Conservation (phyloP, 129 eudicot species). For the Tanacetum coccineum region DNA sequence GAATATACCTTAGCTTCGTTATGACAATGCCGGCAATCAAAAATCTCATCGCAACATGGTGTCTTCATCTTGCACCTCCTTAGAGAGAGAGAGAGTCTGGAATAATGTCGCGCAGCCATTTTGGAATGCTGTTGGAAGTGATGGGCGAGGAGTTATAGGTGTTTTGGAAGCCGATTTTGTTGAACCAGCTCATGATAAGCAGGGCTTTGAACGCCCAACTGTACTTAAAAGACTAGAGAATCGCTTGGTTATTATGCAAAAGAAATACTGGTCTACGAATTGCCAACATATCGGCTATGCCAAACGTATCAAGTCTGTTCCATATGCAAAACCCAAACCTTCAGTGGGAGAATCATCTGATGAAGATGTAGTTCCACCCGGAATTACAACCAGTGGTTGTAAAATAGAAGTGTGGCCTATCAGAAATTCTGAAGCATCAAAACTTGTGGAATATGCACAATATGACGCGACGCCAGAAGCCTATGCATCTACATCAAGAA, state of each 20-base stretch:
- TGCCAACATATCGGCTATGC: no score
- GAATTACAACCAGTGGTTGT: no score
- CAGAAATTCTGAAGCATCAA: no score
- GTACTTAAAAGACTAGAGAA: no score
- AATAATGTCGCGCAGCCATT: slow-evolving; percentile 50
- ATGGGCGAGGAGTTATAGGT: slow-evolving; percentile 91
- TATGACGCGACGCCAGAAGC: slow-evolving; percentile 3
- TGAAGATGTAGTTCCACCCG: no score
- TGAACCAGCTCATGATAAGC: slow-evolving; percentile 95
- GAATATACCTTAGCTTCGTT: slow-evolving; percentile 50
- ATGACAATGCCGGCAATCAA: slow-evolving; percentile 71
- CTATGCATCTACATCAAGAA: slow-evolving; percentile 18
- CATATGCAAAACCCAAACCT: slow-evolving; percentile 29
- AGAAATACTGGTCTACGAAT: no score
- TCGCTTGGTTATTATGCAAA: no score
- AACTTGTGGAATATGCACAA: slow-evolving; percentile 10
- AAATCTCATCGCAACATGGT: slow-evolving; percentile 68
- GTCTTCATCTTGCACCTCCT: slow-evolving; percentile 68
- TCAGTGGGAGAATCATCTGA: slow-evolving; percentile 14
- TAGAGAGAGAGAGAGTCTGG: no score
- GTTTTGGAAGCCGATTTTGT: slow-evolving; percentile 87
- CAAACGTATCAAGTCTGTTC: slow-evolving; percentile 30
- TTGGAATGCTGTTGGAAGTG: no score
- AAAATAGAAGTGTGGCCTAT: no score
- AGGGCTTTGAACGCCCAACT: slow-evolving; percentile 82